phyloP scores from a whole-genome alignment of 306 rosid genomes.

The Medicago lupulina region DNA sequence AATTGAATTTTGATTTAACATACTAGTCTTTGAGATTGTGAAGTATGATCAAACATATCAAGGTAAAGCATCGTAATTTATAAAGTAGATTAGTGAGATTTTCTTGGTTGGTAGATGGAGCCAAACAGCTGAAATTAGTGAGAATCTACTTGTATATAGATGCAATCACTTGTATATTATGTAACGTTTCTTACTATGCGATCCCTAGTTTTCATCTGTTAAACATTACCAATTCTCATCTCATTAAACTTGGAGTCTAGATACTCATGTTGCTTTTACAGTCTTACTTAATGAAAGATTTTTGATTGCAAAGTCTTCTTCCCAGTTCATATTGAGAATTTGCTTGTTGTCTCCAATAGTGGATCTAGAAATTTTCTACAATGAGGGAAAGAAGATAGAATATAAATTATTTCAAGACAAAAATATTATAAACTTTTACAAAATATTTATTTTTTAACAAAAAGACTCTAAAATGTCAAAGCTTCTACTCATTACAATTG shows the following conservation, averaged over 20 bases:
- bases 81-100: constrained; percentile 11
- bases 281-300: background rate
- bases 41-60: constrained; percentile 11
- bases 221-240: background rate
- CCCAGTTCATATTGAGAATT: constrained; percentile 1
- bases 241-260: constrained; percentile 13
- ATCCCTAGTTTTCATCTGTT: constrained; percentile 1
- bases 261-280: background rate
- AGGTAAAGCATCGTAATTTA: constrained; percentile 12
- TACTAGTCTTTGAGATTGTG: background rate
- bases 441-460: background rate
- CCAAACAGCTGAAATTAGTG: constrained; percentile 15
- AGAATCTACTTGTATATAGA: constrained; percentile 12
- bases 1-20: background rate
- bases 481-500: constrained; percentile 1
- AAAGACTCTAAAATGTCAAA: background rate
- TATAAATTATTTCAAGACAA: background rate
- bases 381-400: background rate
- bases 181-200: constrained; percentile 2
- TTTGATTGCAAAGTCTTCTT: constrained; percentile 14
- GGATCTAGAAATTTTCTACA: background rate
- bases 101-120: background rate
- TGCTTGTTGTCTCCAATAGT: background rate
- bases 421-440: background rate
- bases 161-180: constrained; percentile 26